Percentiles rank a stretch among this genome's conserved stretches.
Evolutionary conservation across 495 filamentous ascomycete genomes (phyloP).

Genomic region (Friedmanniomyces simplex): DNA sequence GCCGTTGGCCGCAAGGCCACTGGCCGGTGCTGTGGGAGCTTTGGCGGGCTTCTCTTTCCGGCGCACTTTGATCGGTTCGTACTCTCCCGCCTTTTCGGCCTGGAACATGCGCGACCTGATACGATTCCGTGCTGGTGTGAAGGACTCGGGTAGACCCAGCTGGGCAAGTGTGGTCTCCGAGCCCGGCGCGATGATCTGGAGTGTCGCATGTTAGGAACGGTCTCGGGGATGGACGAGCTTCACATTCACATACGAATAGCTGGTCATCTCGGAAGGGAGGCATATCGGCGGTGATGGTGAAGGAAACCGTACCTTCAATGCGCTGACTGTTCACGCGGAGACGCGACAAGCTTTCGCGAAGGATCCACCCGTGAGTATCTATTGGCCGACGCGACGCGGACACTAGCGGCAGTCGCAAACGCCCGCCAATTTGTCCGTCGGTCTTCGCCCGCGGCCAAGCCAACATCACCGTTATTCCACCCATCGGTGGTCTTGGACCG

Average conservation of each 20-base stretch:
- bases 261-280: slow-evolving; percentile 71
- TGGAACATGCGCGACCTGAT: slow-evolving; percentile 91
- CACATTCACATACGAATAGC: slow-evolving; percentile 45
- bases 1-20: slow-evolving; percentile 19
- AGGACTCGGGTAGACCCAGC: slow-evolving; percentile 80
- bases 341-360: neutral
- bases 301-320: neutral
- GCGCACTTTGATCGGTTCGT: slow-evolving; percentile 70
- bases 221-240: neutral
- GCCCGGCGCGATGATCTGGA: slow-evolving; percentile 81
- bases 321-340: neutral
- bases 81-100: slow-evolving; percentile 66
- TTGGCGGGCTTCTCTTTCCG: slow-evolving; percentile 43
- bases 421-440: too few species aligned
- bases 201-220: slow-evolving; percentile 11
- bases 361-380: neutral
- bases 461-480: too few species aligned
- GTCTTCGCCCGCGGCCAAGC: too few species aligned
- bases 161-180: slow-evolving; percentile 90
- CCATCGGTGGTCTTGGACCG: too few species aligned
- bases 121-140: slow-evolving; percentile 71
- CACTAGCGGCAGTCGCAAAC: too few species aligned
- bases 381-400: too few species aligned
- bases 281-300: slow-evolving; percentile 34
- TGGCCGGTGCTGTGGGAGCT: slow-evolving; percentile 10